phyloP scores from a whole-genome alignment of 2,329 filamentous ascomycete species.

The Diaporthe australafricana region DNA sequence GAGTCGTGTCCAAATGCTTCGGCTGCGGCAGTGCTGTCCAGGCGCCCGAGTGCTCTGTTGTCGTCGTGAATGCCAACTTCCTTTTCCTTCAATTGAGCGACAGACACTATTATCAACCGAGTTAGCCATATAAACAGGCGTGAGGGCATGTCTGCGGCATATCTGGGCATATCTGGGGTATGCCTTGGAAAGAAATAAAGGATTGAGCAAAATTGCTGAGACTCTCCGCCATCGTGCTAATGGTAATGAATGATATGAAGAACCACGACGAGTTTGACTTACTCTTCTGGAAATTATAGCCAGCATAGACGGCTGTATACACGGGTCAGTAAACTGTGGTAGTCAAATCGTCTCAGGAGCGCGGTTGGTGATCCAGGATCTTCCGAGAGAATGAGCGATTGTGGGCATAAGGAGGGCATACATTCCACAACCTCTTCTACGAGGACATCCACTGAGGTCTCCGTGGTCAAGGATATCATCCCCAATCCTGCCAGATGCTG shows the following conservation, averaged over 20 bases:
- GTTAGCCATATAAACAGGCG: not conserved
- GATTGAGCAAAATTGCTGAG: too few species aligned
- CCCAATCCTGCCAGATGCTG: slow-evolving; percentile 23
- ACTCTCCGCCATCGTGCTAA: not conserved
- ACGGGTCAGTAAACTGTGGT: not conserved
- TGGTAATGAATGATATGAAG: too few species aligned
- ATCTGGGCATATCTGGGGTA: not conserved
- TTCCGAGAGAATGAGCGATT: too few species aligned
- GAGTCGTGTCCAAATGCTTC: slow-evolving; percentile 18
- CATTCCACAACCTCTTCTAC: slow-evolving; percentile 50
- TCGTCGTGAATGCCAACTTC: not conserved
- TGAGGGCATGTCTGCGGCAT: not conserved
- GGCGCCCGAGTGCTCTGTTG: not conserved
- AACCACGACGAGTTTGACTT: not conserved
- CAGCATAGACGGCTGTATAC: slow-evolving; percentile 45
- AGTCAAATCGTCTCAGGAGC: not conserved
- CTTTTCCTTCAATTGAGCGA: slow-evolving; percentile 18
- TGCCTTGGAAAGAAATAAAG: too few species aligned
- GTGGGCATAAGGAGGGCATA: not conserved
- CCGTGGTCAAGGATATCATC: slow-evolving; percentile 45
- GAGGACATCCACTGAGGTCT: slow-evolving; percentile 47
- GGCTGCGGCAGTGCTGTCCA: slow-evolving; percentile 8
- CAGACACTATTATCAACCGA: not conserved
- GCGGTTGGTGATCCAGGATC: not conserved
- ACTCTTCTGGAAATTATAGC: slow-evolving; percentile 45